Evolutionary conservation across 2,329 filamentous ascomycete species (phyloP).

Genomic region (Xylaria sp.): DNA sequence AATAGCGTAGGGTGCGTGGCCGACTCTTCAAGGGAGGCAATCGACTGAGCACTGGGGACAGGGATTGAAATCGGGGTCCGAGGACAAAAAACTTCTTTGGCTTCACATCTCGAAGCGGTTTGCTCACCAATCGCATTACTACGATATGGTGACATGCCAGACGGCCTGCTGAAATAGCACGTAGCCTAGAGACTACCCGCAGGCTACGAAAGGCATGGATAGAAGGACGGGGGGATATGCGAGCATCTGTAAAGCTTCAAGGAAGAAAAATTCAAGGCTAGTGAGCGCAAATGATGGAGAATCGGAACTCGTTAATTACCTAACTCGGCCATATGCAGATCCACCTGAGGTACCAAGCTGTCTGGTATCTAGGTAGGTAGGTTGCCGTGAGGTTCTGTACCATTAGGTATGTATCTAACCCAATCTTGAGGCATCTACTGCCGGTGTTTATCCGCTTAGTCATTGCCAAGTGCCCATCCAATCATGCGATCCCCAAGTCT

Average conservation of each 20-base stretch:
- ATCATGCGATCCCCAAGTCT: constrained; percentile 13
- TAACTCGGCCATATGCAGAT: too few species aligned
- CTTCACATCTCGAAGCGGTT: constrained; percentile 37
- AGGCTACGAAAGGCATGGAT: constrained; percentile 2
- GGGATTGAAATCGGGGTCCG: constrained; percentile 17
- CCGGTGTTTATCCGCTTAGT: constrained; percentile 34
- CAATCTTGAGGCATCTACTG: too few species aligned
- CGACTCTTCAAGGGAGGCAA: neutral
- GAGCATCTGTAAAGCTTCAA: neutral
- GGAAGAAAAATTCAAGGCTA: neutral
- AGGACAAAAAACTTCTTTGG: constrained; percentile 28
- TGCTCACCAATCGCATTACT: constrained; percentile 40
- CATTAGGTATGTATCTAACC: too few species aligned
- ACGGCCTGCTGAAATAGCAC: constrained; percentile 2
- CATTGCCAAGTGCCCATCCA: constrained; percentile 16
- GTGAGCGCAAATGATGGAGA: neutral
- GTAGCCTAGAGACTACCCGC: neutral
- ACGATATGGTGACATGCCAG: constrained; percentile 32
- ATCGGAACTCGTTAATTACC: neutral
- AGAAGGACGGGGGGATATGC: neutral
- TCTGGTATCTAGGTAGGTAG: too few species aligned
- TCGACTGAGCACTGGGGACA: constrained; percentile 6
- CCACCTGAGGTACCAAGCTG: too few species aligned
- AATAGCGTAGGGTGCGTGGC: constrained; percentile 9
- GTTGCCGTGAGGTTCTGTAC: too few species aligned